Evolutionary conservation across 83 land plant genomes (phyloP).

Genomic region (Picea abies): DNA sequence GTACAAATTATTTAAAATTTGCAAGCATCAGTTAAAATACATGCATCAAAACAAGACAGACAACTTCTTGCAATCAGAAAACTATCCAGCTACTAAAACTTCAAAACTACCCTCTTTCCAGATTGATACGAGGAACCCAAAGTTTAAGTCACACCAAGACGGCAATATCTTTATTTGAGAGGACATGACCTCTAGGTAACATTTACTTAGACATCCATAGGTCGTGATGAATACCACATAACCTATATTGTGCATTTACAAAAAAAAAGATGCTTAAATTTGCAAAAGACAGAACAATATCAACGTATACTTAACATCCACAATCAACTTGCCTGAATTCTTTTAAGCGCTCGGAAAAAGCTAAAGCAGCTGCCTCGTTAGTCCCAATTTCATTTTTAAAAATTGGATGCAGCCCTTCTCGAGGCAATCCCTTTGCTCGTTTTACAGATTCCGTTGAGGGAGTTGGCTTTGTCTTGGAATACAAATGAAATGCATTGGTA

Average conservation of each 20-base stretch:
- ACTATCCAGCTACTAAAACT: background rate
- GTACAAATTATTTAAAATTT: background rate
- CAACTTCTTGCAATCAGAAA: background rate
- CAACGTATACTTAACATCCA: background rate
- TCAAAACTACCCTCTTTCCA: background rate
- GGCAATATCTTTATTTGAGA: background rate
- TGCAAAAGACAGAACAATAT: background rate
- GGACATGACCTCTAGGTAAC: background rate
- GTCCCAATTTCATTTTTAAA: conserved; percentile 57
- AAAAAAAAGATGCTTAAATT: background rate
- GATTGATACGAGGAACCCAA: background rate
- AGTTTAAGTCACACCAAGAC: background rate
- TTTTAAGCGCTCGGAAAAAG: conserved; percentile 89
- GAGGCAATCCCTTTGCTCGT: conserved; percentile 70
- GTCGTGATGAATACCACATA: background rate
- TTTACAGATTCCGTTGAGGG: conserved; percentile 82
- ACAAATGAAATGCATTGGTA: conserved; percentile 76
- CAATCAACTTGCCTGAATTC: conserved; percentile 56
- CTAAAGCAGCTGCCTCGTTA: conserved; percentile 71
- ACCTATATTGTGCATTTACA: background rate
- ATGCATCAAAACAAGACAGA: background rate
- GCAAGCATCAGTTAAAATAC: background rate
- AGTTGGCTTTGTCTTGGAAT: conserved; percentile 74
- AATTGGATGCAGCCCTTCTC: conserved; percentile 90
- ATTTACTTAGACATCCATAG: background rate